Base-by-base conservation (phyloP, 768 basidiomycete species). In the Boletus reticuloceps region DNA sequence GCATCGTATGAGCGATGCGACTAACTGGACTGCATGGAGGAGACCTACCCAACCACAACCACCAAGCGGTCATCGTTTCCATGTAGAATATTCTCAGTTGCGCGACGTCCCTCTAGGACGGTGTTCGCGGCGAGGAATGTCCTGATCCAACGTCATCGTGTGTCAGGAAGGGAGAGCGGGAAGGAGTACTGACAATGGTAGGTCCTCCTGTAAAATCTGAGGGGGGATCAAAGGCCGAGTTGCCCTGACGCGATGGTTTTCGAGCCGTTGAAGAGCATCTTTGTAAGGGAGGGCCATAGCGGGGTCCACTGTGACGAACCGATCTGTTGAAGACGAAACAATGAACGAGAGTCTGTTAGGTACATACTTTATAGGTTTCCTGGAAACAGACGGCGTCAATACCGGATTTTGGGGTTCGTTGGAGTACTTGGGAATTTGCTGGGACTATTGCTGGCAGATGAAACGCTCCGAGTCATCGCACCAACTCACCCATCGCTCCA, bases 201-300 rank as follows among this genome's bases (percentile, higher is more conserved):
- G 80, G 71, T 98, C 94, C 71, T 98, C 94, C 61, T 90, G 89
- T 2, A 98, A 80, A 57, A 98, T 96, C 67, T 95, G 94, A 20
- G 94, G 94, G 48, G 94, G 94, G 53, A 98, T 94, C 53, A 98
- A 74, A 29, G 94, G 94, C 40, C 94, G 79, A 17, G 88, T 94
- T 16, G 82, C 86, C 69, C 84, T 93, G 51, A 98, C 94, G 43
- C 94, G 79, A 56, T 85, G 79, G 66, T 98, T 95, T 66, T 94
- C 92, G 38, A 97, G 85, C 51, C 88, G 84, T 56, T 82, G 69
- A 49, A 91, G 81, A 41, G 90, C 91, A 56, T 92, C 88, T 65
- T 82, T 84, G 80, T 91, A 86, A 45, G 89, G 77, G 67, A 91
- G 82, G 47, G 86, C 76, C 82, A 87, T 87, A 56, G 78, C 75